A percentile compares a stretch with the other conserved stretches of the same genome.
Evolutionary conservation across 768 basidiomycete genomes (phyloP).

Genomic region (Cystobasidium ongulense): DNA sequence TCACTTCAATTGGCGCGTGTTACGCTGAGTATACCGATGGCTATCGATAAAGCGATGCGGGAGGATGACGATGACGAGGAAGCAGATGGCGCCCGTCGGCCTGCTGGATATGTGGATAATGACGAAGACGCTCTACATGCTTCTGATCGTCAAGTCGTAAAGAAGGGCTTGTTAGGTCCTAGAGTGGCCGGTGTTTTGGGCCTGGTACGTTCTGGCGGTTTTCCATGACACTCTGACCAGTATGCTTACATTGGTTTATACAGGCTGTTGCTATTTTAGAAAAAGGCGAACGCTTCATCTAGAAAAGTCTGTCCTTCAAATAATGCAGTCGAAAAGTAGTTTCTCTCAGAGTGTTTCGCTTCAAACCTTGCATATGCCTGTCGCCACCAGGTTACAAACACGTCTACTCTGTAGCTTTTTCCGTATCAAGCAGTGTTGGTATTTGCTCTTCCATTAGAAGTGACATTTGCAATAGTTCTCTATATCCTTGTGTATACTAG

Average conservation of each 20-base stretch:
- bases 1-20: constrained; percentile 70
- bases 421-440: too few species aligned
- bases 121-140: constrained; percentile 9
- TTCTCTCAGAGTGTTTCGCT: neutral
- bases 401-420: neutral
- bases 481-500: neutral
- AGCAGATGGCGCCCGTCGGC: neutral
- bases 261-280: constrained; percentile 31
- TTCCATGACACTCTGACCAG: neutral
- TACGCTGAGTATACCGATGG: constrained; percentile 64
- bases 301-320: neutral
- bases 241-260: neutral
- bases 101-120: neutral
- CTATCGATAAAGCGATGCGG: constrained; percentile 61
- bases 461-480: too few species aligned
- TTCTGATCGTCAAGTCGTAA: constrained; percentile 30
- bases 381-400: neutral
- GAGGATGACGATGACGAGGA: constrained; percentile 42
- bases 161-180: constrained; percentile 35
- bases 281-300: constrained; percentile 33
- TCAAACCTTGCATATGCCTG: neutral
- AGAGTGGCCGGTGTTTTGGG: constrained; percentile 37
- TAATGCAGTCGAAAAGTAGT: neutral
- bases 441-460: neutral
- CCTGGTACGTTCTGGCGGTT: constrained; percentile 13